Conservation (phyloP, 1,284 basidiomycete genomes). For the Trametes polyzona region DNA sequence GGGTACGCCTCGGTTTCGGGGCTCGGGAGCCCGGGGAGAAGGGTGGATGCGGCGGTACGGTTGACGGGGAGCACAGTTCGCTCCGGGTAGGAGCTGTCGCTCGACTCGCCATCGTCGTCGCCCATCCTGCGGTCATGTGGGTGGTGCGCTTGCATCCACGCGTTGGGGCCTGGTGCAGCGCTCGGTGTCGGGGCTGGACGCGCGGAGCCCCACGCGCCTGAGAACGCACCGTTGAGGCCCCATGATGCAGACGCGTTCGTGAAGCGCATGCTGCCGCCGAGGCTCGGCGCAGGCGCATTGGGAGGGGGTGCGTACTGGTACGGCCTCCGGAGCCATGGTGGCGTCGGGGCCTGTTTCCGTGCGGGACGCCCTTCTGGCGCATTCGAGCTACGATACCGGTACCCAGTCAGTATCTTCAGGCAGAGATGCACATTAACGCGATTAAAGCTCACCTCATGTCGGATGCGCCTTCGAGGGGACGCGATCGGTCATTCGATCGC, state of each 20-base stretch:
- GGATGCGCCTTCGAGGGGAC: no score
- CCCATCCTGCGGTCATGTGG: background rate
- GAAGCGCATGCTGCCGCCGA: slow-evolving; percentile 18
- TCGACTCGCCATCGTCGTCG: background rate
- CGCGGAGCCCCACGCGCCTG: slow-evolving; percentile 11
- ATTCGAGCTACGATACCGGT: no score
- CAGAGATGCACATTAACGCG: no score
- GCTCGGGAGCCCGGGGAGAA: background rate
- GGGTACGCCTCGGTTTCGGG: background rate
- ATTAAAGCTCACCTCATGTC: no score
- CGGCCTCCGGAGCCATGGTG: background rate
- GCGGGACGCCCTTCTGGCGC: background rate
- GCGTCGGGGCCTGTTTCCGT: background rate
- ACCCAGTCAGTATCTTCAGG: no score
- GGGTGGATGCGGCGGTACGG: no score
- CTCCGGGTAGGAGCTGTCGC: background rate
- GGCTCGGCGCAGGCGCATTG: background rate
- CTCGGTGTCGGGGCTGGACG: slow-evolving; percentile 4
- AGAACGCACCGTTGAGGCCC: slow-evolving; percentile 10
- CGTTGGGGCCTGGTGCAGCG: background rate
- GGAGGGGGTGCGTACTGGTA: background rate
- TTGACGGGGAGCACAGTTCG: no score
- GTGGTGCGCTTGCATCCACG: slow-evolving; percentile 1
- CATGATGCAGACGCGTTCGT: slow-evolving; percentile 11
- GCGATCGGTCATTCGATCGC: background rate